Percentiles rank a stretch among this genome's conserved stretches.
phyloP scores from a whole-genome alignment of 495 filamentous ascomycete species.

The Trichocladium antarcticum region DNA sequence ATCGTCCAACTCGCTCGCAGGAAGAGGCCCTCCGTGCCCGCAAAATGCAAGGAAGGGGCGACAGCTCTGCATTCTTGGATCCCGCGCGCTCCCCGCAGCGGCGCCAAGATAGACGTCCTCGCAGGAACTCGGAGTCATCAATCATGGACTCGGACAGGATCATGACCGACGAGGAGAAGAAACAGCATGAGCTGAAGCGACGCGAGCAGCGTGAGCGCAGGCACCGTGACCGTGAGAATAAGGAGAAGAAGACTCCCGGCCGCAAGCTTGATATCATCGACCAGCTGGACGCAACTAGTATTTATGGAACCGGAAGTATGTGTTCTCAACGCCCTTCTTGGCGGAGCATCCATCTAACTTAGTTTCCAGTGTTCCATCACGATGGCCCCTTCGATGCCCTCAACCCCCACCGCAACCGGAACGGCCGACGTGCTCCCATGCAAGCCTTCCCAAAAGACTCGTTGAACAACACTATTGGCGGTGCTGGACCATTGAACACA shows the following conservation, averaged over 20 bases:
- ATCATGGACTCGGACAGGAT: conserved; percentile 56
- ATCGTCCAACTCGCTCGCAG: conserved; percentile 50
- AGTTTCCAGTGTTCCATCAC: conserved; percentile 77
- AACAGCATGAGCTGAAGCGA: conserved; percentile 57
- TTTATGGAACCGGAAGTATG: conserved; percentile 90
- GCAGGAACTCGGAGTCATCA: conserved; percentile 93
- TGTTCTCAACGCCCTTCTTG: conserved; percentile 14
- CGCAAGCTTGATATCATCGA: conserved; percentile 87
- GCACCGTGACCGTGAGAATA: conserved; percentile 49
- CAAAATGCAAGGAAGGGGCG: conserved; percentile 28
- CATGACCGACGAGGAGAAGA: conserved; percentile 63
- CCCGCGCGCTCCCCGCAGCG: conserved; percentile 30
- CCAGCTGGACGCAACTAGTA: conserved; percentile 91
- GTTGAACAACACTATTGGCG: conserved; percentile 82
- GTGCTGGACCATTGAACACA: conserved; percentile 71
- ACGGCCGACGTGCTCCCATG: conserved; percentile 78
- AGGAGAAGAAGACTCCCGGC: conserved; percentile 45
- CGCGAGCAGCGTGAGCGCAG: conserved; percentile 74
- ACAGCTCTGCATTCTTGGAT: conserved; percentile 24
- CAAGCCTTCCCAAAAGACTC: conserved; percentile 89
- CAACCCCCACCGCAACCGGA: conserved; percentile 88
- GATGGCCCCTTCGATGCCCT: conserved; percentile 97
- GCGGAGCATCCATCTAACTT: conserved; percentile 7
- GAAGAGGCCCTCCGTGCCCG: conserved; percentile 46
- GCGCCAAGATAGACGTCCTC: conserved; percentile 43